Percentiles rank a stretch among this genome's conserved stretches.
These are phyloP conservation scores for Euphorbia pulcherrima DNA, from an alignment of 345 rosid genomes.

Conservation along the genomic window DNA sequence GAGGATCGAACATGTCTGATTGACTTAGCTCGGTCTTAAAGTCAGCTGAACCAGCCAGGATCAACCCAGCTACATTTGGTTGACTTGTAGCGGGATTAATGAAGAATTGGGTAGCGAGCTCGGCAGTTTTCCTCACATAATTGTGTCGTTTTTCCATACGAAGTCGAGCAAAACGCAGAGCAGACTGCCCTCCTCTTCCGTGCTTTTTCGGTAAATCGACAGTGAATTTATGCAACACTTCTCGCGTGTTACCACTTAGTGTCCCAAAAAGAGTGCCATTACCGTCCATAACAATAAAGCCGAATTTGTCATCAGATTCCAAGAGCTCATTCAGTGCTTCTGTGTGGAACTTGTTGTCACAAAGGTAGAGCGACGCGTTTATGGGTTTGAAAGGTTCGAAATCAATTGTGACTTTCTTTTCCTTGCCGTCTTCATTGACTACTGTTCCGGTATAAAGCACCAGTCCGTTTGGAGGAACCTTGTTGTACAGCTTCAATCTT, in stretches of 20 bases:
- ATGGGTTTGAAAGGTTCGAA: constrained; percentile 39
- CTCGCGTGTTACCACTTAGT: constrained; percentile 33
- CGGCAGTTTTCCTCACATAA: constrained; percentile 39
- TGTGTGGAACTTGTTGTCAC: constrained; percentile 32
- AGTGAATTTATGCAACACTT: constrained; percentile 38
- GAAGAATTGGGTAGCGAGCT: constrained; percentile 33
- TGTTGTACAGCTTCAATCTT: constrained; percentile 42
- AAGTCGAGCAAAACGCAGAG: constrained; percentile 39
- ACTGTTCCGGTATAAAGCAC: constrained; percentile 40
- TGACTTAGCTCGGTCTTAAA: constrained; percentile 37
- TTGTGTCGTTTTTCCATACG: constrained; percentile 33
- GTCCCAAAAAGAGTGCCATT: constrained; percentile 46
- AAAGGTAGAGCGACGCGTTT: constrained; percentile 36
- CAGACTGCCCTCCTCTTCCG: constrained; percentile 50
- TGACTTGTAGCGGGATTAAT: constrained; percentile 26
- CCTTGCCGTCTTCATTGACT: constrained; percentile 40
- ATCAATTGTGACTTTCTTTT: constrained; percentile 41
- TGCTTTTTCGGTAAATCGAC: constrained; percentile 46
- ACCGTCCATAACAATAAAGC: constrained; percentile 37
- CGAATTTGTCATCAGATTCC: constrained; percentile 27
- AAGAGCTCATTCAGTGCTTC: constrained; percentile 24
- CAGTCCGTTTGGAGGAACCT: constrained; percentile 43
- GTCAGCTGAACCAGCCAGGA: constrained; percentile 36
- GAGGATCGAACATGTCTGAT: constrained; percentile 34
- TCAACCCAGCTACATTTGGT: constrained; percentile 29